phyloP scores from a whole-genome alignment of 495 filamentous ascomycete species.

The Durotheca rogersii region DNA sequence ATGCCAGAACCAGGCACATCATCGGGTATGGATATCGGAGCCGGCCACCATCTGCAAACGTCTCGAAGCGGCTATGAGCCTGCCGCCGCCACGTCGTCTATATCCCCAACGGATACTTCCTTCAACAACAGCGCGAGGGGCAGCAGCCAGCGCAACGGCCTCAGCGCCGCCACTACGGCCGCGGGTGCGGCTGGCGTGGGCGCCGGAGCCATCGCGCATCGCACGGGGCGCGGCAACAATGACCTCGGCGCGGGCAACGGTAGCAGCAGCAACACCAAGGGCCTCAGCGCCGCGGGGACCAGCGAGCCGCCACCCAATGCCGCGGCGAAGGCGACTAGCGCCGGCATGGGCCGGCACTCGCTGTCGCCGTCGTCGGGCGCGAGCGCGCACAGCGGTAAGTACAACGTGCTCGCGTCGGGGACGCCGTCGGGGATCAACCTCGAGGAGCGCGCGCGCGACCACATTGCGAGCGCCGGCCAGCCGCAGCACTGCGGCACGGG shows the following conservation, averaged over 20 bases:
- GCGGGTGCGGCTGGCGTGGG: conserved; percentile 13
- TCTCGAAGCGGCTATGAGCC: too few species aligned
- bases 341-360: too few species aligned
- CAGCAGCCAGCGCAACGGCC: conserved; percentile 3
- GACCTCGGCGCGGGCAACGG: background rate
- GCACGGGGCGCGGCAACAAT: background rate
- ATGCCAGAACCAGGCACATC: conserved; percentile 27
- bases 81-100: too few species aligned
- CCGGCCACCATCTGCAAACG: background rate
- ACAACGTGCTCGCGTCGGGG: conserved; percentile 35
- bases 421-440: conserved; percentile 35
- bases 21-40: conserved; percentile 27
- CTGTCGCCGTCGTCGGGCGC: conserved; percentile 20
- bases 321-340: too few species aligned
- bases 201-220: conserved; percentile 1
- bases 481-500: too few species aligned
- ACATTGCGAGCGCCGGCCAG: too few species aligned
- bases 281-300: background rate
- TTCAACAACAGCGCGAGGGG: background rate
- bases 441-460: conserved; percentile 1
- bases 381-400: conserved; percentile 26
- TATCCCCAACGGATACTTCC: background rate
- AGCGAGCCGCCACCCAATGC: background rate
- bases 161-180: conserved; percentile 9
- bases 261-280: background rate